A percentile compares a stretch with the other conserved stretches of the same genome.
phyloP scores from a whole-genome alignment of 371 early-diverging fungal species.

The Batkoa obscura region DNA sequence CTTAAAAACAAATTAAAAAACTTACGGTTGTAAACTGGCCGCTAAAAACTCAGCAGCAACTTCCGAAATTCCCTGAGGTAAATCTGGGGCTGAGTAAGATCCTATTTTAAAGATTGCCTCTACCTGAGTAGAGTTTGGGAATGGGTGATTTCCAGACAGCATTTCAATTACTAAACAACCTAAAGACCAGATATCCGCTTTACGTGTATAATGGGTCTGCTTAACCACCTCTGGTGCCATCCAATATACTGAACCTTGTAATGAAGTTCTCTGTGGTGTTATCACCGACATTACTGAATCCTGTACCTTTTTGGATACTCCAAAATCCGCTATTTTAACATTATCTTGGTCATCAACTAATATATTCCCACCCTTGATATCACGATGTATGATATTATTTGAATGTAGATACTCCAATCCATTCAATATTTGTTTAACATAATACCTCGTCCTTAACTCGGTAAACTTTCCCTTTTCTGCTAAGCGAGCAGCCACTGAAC shows the following conservation, averaged over 20 bases:
- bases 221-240: conserved; percentile 91
- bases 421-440: conserved; percentile 77
- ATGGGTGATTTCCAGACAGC: conserved; percentile 88
- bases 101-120: conserved; percentile 87
- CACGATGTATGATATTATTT: conserved; percentile 91
- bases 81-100: conserved; percentile 51
- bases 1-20: too few species aligned
- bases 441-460: conserved; percentile 58
- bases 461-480: conserved; percentile 74
- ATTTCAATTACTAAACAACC: conserved; percentile 93
- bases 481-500: conserved; percentile 73
- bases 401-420: conserved; percentile 91
- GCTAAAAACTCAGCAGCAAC: conserved; percentile 60
- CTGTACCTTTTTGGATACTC: conserved; percentile 88
- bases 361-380: conserved; percentile 94
- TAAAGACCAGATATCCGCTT: conserved; percentile 76
- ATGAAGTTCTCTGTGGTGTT: conserved; percentile 33
- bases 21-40: conserved; percentile 39
- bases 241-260: conserved; percentile 79
- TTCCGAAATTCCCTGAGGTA: conserved; percentile 46
- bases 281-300: conserved; percentile 23
- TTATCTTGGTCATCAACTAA: conserved; percentile 77
- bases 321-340: conserved; percentile 98
- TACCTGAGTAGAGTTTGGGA: conserved; percentile 77
- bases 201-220: conserved; percentile 52